Evolutionary conservation across 2,329 filamentous ascomycete genomes (phyloP).

Genomic region (Trichophyton verrucosum): DNA sequence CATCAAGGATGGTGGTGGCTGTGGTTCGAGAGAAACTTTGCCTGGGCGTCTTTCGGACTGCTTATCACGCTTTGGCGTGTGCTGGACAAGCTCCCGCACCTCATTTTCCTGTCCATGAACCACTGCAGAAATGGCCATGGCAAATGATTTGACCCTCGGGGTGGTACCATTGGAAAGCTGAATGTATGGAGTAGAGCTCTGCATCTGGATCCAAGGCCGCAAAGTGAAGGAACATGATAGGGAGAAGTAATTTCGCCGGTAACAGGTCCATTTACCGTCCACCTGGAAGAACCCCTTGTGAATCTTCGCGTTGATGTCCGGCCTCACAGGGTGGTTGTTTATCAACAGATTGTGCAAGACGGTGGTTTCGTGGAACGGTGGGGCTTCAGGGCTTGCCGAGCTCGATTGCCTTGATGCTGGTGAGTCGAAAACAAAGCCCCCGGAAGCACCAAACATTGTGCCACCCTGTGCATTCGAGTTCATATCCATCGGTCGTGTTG

Average conservation of each 20-base stretch:
- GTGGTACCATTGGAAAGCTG: constrained; percentile 34
- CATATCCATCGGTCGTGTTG: constrained; percentile 23
- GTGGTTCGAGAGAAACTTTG: constrained; percentile 54
- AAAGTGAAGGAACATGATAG: constrained; percentile 69
- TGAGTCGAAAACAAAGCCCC: constrained; percentile 17
- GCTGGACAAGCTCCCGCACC: constrained; percentile 71
- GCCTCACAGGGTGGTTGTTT: constrained; percentile 40
- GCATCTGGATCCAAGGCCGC: constrained; percentile 44
- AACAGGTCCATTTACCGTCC: constrained; percentile 83
- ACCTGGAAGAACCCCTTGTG: constrained; percentile 80
- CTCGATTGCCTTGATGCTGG: constrained; percentile 18
- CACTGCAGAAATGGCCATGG: constrained; percentile 73
- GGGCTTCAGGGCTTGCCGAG: constrained; percentile 27
- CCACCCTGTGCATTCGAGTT: constrained; percentile 21
- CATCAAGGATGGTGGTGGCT: constrained; percentile 41
- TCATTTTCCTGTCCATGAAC: constrained; percentile 66
- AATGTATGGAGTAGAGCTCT: constrained; percentile 44
- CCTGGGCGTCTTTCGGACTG: constrained; percentile 66
- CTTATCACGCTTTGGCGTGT: constrained; percentile 84
- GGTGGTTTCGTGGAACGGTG: constrained; percentile 32
- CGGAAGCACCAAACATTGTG: constrained; percentile 19
- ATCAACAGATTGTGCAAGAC: constrained; percentile 26
- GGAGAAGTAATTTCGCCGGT: constrained; percentile 81
- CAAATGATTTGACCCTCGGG: constrained; percentile 58
- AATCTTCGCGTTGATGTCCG: constrained; percentile 66